phyloP scores from a whole-genome alignment of 371 early-diverging fungal genomes.

The Mortierella sp. region DNA sequence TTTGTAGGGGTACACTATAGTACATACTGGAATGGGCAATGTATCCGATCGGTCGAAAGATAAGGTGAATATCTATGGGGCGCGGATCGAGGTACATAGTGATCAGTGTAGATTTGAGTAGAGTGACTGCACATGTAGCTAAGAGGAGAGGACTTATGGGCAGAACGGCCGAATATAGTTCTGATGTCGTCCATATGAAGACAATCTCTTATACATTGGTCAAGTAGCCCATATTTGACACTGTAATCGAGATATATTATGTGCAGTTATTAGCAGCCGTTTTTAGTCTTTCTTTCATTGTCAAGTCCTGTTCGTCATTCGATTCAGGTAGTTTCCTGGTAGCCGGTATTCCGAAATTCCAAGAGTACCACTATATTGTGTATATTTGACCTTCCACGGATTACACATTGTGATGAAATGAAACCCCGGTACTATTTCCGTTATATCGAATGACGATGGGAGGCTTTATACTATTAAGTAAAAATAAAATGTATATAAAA shows the following conservation, averaged over 20 bases:
- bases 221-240: not conserved
- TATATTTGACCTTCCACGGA: not conserved
- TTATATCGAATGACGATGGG: constrained; percentile 1
- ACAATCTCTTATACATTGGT: not conserved
- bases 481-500: constrained; percentile 9
- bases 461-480: not conserved
- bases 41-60: no score
- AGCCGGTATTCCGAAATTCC: not conserved
- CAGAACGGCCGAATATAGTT: constrained; percentile 1
- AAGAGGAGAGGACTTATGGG: not conserved
- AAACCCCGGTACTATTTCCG: not conserved
- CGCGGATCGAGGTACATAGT: not conserved
- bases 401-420: not conserved
- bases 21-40: no score
- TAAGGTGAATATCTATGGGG: not conserved
- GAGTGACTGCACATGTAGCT: not conserved
- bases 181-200: not conserved
- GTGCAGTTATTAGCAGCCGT: not conserved
- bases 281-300: not conserved
- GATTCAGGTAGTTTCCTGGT: not conserved
- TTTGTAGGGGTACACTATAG: no score
- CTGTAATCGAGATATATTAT: not conserved
- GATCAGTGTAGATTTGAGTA: not conserved
- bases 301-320: not conserved
- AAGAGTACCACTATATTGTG: not conserved